These are phyloP conservation scores for Neurospora sp. DNA, from an alignment of 495 filamentous ascomycete species.

Conservation along the genomic window DNA sequence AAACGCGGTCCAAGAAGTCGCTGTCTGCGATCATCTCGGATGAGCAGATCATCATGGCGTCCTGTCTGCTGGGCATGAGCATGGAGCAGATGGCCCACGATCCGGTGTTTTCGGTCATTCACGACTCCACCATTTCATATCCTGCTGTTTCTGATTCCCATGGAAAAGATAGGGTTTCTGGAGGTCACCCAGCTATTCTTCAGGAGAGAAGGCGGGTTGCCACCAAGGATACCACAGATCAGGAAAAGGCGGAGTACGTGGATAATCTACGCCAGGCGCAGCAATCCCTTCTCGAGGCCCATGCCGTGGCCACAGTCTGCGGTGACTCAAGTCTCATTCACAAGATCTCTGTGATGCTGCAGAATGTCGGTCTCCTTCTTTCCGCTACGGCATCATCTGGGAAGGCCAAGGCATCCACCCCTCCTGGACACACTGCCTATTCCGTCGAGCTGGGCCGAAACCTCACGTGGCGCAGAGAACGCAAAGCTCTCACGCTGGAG, in stretches of 20 bases:
- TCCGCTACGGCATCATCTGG: conserved; percentile 39
- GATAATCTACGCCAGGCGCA: conserved; percentile 52
- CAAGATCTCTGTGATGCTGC: conserved; percentile 47
- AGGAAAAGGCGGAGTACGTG: conserved; percentile 36
- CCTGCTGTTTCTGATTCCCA: conserved; percentile 46
- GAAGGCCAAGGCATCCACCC: conserved; percentile 32
- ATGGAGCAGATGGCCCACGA: conserved; percentile 62
- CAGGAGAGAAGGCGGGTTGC: neutral
- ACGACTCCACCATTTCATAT: conserved; percentile 82
- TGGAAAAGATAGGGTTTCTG: conserved; percentile 15
- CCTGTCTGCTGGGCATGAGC: conserved; percentile 47
- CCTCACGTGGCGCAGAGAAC: conserved; percentile 48
- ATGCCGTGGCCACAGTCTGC: conserved; percentile 39
- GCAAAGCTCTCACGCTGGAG: conserved; percentile 38
- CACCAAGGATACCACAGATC: conserved; percentile 17
- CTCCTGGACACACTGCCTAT: conserved; percentile 49
- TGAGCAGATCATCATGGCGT: conserved; percentile 48
- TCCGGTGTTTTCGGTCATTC: conserved; percentile 77
- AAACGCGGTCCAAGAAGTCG: conserved; percentile 22
- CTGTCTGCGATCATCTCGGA: conserved; percentile 28
- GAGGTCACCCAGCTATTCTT: neutral
- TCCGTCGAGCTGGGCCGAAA: conserved; percentile 54
- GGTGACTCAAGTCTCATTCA: conserved; percentile 41
- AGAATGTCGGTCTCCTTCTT: conserved; percentile 54
- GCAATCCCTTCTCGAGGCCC: conserved; percentile 45